Evolutionary conservation across 768 basidiomycete genomes (phyloP), one percentile per base, ranked within the genome.

Genomic region (Rhizopogon rudus): DNA sequence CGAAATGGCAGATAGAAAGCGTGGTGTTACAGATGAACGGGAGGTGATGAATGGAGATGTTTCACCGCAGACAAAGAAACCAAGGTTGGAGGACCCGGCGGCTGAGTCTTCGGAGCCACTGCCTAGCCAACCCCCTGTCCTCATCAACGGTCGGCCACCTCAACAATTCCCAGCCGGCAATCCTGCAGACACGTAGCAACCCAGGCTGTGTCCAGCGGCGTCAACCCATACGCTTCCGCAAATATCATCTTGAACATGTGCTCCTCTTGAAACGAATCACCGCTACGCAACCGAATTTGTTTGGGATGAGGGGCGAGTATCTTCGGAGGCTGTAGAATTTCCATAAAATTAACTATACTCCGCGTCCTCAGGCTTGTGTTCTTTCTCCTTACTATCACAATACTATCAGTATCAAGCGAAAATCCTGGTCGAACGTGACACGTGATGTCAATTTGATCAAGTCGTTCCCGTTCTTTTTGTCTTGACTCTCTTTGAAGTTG

Each of bases 111-210:
- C 5, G 55, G 28, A 17, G 31, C 44, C 57, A 6, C 8, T 40
- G 5, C 8, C 65, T 13, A 51, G 42, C 44, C 40, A 43, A 3
- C 56, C 70, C 13, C 52, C 63, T 53, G 44, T 60, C 22, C 46
- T 66, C 49, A 49, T 71, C 39, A 66, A 68, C 16, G 68, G 70
- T 35, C 71, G 60, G 31, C 64, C 66, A 43, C 68, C 70, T 41
- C 67, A 66, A 17, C 70, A 70, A 44, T 67, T 59, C 44, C 64
- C 68, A 7, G 61, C 66, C 3, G 69, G 69, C 8, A 60, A 37
- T 31, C 60, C 52, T 35, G 20, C 46, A 35, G 33, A 49, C 6
- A 49, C 20, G 46, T 33, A 35, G 20, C 20, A 35, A 49, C 22
- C 33, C 1, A 20, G 29, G 12, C 31, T 29, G 3, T 49, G 20